Percentiles rank a stretch among this genome's conserved stretches.
Evolutionary conservation across 75 land plant genomes (phyloP).

Genomic region (Cryptomeria japonica): DNA sequence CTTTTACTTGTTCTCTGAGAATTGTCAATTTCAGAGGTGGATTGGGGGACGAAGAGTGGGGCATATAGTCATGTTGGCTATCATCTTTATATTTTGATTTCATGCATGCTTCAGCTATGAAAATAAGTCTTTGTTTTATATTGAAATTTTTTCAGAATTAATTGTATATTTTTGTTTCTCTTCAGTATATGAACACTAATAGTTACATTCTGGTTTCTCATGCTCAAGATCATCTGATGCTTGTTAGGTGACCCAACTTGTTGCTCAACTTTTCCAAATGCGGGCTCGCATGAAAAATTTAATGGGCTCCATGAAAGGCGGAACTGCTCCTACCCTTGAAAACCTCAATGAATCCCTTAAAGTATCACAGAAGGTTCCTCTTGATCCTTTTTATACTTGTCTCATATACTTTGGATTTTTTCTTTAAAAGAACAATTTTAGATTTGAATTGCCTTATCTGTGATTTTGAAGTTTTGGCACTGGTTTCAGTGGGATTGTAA

Average conservation of each 20-base stretch:
- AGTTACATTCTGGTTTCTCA: not conserved
- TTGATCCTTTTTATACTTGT: not conserved
- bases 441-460: not conserved
- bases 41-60: not conserved
- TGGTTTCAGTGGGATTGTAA: not conserved
- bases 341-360: slow-evolving; percentile 80
- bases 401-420: not conserved
- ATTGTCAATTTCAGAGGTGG: not conserved
- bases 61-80: not conserved
- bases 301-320: slow-evolving; percentile 92
- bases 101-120: not conserved
- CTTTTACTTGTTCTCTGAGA: not conserved
- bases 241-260: slow-evolving; percentile 86
- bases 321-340: slow-evolving; percentile 82
- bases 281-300: slow-evolving; percentile 94
- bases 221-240: not conserved
- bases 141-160: not conserved
- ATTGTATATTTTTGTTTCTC: not conserved
- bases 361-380: slow-evolving; percentile 67
- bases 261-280: slow-evolving; percentile 98
- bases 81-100: not conserved
- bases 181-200: not conserved
- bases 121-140: not conserved
- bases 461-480: not conserved
- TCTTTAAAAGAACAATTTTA: not conserved